phyloP scores from a whole-genome alignment of 2,329 filamentous ascomycete species.

The Ophiostoma australiae region DNA sequence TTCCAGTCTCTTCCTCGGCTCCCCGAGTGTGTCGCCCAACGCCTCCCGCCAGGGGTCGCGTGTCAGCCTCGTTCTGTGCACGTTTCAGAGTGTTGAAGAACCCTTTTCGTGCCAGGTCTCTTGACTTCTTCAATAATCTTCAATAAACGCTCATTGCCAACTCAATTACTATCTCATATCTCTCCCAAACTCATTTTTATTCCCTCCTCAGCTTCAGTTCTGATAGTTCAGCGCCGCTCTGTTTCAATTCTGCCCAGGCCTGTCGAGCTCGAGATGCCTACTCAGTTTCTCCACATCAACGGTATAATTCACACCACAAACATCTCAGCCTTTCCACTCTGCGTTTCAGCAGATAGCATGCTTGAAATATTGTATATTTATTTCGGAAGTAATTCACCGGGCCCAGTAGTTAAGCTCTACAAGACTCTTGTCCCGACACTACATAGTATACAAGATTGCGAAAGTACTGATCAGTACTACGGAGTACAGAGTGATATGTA shows the following conservation, averaged over 20 bases:
- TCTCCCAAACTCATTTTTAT: background rate
- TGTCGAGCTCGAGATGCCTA: background rate
- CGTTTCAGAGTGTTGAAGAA: conserved; percentile 21
- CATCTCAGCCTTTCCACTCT: background rate
- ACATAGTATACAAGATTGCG: background rate
- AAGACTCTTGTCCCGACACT: background rate
- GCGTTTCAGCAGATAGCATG: background rate
- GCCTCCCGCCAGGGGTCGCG: conserved; percentile 13
- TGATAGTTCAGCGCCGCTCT: background rate
- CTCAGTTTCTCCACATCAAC: background rate
- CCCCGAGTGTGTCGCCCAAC: background rate
- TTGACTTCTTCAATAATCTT: background rate
- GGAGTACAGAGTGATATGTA: no score
- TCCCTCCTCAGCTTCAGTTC: no score
- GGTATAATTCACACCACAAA: background rate
- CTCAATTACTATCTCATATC: background rate
- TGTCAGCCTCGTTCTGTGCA: conserved; percentile 23
- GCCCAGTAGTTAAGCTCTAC: background rate
- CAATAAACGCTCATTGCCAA: background rate
- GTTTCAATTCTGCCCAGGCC: background rate
- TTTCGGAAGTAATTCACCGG: background rate
- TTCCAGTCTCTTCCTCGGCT: background rate
- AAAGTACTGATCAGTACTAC: background rate
- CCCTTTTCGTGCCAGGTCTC: background rate
- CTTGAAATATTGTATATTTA: background rate